Base-by-base conservation (phyloP, 2,329 filamentous ascomycete species). In the Botrytis sinoallii region DNA sequence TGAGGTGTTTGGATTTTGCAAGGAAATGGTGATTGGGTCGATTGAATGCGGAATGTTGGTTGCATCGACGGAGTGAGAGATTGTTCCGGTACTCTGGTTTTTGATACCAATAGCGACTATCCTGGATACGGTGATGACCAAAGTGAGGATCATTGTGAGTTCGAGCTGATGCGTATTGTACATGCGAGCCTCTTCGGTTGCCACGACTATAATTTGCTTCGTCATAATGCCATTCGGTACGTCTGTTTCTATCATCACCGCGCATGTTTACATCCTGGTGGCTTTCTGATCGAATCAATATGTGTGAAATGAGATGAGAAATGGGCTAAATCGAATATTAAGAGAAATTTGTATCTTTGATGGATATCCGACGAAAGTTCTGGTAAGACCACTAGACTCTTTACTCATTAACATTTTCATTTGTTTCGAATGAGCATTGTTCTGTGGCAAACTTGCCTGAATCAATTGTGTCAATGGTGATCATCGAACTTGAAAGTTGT, bases 21-120 rank as follows among this genome's bases (percentile, higher is more conserved):
- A 67, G 64, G 16, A 67, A 67, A 55, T 67, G 42, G 46, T 66
- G 65, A 55, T 55, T 67, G 35, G 65, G 32, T 55, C 46, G 65
- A 67, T 38, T 38, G 22, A 9, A 67, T 55, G n/a, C 40, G 25
- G 65, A 18, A 55, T 46, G 3, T 29, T 55, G 32, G 4, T 52
- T 22, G 22, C 22, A n/a, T 55, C 46, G 65, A 55, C n/a, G 46
- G 2, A 25, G 14, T 35, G 8, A 35, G 42, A 20, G 22, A 20
- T 55, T 52, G n/a, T 55, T 40, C 32, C 32, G 46, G 35, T 20
- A 4, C 6, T 52, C 32, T n/a, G 32, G 22, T 9, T 40, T 67
- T 67, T 40, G 46, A 40, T 40, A 22, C 8, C 18, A 29, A 29
- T 22, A 40, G 22, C 46, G 46, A 22, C 16, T 40, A 55, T 67